These are phyloP conservation scores for Lentinula sp. DNA, from an alignment of 768 basidiomycete genomes.

Conservation along the genomic window DNA sequence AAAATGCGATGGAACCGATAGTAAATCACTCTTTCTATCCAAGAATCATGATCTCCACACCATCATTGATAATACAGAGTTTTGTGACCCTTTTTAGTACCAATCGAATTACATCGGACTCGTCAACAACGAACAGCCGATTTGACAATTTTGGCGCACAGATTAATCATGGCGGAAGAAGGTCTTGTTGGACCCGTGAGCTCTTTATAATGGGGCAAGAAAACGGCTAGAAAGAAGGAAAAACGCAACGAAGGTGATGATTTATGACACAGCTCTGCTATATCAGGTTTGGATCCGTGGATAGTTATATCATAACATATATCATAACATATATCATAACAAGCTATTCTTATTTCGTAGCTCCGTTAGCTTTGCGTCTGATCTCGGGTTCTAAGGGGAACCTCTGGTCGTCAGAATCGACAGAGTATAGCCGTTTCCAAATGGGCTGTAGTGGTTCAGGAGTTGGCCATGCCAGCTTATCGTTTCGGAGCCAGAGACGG, in stretches of 20 bases:
- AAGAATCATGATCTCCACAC: background rate
- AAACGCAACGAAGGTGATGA: background rate
- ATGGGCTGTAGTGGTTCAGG: conserved; percentile 29
- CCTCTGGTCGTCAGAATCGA: conserved; percentile 32
- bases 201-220: background rate
- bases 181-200: background rate
- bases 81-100: background rate
- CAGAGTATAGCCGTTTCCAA: conserved; percentile 33
- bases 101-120: background rate
- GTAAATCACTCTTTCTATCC: background rate
- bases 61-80: background rate
- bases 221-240: background rate
- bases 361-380: conserved; percentile 28
- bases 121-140: background rate
- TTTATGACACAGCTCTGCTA: background rate
- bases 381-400: conserved; percentile 41
- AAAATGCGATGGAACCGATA: background rate
- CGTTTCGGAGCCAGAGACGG: conserved; percentile 40
- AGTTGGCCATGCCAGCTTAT: conserved; percentile 39
- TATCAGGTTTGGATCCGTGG: background rate
- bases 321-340: background rate
- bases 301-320: background rate
- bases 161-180: background rate
- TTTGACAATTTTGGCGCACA: background rate
- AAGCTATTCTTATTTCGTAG: conserved; percentile 16